phyloP scores from a whole-genome alignment of 78 protist species.

The Dictyostelium firmibasis region DNA sequence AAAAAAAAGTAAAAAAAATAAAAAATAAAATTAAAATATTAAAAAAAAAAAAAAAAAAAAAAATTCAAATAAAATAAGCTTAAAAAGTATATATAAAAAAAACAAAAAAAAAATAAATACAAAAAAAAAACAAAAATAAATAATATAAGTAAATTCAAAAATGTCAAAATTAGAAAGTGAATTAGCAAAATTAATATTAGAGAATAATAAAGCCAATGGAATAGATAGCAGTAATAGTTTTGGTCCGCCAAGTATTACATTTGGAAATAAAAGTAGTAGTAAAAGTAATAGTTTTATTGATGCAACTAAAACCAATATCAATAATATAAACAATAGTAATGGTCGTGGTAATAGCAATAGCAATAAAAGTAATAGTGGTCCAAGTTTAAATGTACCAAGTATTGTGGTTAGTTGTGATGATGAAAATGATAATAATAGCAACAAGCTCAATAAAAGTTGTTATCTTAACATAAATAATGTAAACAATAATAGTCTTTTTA shows the following conservation, averaged over 20 bases:
- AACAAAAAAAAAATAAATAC: not conserved
- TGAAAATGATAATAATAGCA: not conserved
- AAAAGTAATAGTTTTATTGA: not conserved
- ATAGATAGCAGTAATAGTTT: not conserved
- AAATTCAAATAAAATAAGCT: too few relatives aligned
- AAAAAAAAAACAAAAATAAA: not conserved
- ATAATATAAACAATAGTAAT: not conserved
- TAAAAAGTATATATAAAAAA: not conserved
- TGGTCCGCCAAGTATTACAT: not conserved
- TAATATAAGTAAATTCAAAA: not conserved
- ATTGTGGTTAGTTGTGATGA: not conserved
- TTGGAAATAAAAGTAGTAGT: not conserved
- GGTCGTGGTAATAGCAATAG: not conserved
- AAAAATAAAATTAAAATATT: too few relatives aligned
- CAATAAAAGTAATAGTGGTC: not conserved
- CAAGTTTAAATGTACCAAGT: not conserved
- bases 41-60: too few relatives aligned
- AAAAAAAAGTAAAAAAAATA: too few relatives aligned
- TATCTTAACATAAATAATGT: not conserved
- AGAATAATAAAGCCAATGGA: conserved; percentile 1
- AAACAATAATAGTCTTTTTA: not conserved
- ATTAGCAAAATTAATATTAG: conserved; percentile 15
- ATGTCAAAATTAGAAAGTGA: conserved; percentile 7
- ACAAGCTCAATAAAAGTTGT: not conserved
- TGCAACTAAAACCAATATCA: not conserved